Percentiles rank a stretch among this genome's conserved stretches.
Conservation (phyloP, 2,329 filamentous ascomycete genomes). For the Plenodomus tracheiphilus region DNA sequence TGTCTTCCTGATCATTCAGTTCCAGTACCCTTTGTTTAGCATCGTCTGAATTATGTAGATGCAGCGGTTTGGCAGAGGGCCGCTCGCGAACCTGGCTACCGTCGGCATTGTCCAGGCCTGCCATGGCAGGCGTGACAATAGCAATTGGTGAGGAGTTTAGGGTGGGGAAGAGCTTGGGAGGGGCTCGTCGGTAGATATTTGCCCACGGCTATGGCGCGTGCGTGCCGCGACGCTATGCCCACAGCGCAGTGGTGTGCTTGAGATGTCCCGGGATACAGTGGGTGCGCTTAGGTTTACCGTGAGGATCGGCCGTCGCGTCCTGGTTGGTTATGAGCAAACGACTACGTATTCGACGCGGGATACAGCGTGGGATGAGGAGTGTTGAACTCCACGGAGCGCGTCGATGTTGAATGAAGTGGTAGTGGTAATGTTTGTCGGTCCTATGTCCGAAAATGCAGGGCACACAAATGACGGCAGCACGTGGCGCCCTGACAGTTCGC, state of each 20-base stretch:
- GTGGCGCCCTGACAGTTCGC: background rate
- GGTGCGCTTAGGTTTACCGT: slow-evolving; percentile 9
- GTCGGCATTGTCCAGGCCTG: slow-evolving; percentile 29
- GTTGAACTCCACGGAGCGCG: slow-evolving; percentile 39
- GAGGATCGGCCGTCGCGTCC: slow-evolving; percentile 3
- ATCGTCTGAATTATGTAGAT: slow-evolving; percentile 33
- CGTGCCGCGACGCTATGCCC: slow-evolving; percentile 33
- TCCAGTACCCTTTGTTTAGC: slow-evolving; percentile 54
- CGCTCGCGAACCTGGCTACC: slow-evolving; percentile 37
- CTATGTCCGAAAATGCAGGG: slow-evolving; percentile 1
- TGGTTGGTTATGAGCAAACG: background rate
- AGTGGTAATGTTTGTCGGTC: slow-evolving; percentile 8
- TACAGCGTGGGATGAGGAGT: slow-evolving; percentile 27
- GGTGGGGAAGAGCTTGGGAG: slow-evolving; percentile 11
- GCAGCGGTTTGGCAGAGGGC: slow-evolving; percentile 33
- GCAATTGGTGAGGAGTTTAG: slow-evolving; percentile 19
- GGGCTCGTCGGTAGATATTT: slow-evolving; percentile 24
- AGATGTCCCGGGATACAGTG: slow-evolving; percentile 22
- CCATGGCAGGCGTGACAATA: slow-evolving; percentile 26
- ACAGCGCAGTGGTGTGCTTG: slow-evolving; percentile 22
- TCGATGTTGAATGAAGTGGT: slow-evolving; percentile 27
- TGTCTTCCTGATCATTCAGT: slow-evolving; percentile 55
- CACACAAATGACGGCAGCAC: slow-evolving; percentile 3
- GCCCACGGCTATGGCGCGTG: slow-evolving; percentile 22
- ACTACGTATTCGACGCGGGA: background rate